Base-by-base conservation (phyloP, 164 flowering plant species). In the Kingdonia uniflora region DNA sequence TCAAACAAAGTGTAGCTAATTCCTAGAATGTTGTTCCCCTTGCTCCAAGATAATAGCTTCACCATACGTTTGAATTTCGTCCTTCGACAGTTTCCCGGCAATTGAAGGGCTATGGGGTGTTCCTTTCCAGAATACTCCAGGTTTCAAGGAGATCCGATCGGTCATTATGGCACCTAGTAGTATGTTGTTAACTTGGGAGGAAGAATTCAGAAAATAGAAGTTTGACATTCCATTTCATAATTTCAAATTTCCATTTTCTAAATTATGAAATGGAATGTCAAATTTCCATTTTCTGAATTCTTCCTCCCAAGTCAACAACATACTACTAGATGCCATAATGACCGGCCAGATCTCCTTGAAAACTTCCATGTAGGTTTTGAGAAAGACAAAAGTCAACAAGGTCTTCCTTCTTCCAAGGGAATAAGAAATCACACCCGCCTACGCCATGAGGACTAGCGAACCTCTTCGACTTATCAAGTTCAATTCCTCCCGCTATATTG, bases 361-460 rank as follows among this genome's bases (percentile, higher is more conserved):
- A 2, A 74, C 25, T 19, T 70, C 59, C 78, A 89, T 35, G 58
- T 73, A 94, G 11, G 87, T 13, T 58, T 68, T 68, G 14, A 89
- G 74, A 54, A 94, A 89, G 11, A 60, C 74, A 8, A 94, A 74
- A 6, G 87, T 66, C 10, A 94, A 59, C 7, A 78, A 71, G 12
- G 90, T 80, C 68, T 94, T 94, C 33, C 99, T 97, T 0, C 95
- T 89, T 5, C 97, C 97, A 20, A 97, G 97, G 26, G 97, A 92
- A 74, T 94, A 97, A 0, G 96, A 89, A n/a, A 94, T 83, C 29
- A 94, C 73, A 94, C 1, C 97, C 99, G 58, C 76, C 71, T 10
- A 77, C 72, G 26, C 66, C 69, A 51, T 38, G 25, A 19, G 53
- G 42, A 33, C 10, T 26, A 0, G 57, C 15, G 7, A 56, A 33